Base-by-base conservation (phyloP, 352 stramenopile genomes). In the Globisporangium parvum region DNA sequence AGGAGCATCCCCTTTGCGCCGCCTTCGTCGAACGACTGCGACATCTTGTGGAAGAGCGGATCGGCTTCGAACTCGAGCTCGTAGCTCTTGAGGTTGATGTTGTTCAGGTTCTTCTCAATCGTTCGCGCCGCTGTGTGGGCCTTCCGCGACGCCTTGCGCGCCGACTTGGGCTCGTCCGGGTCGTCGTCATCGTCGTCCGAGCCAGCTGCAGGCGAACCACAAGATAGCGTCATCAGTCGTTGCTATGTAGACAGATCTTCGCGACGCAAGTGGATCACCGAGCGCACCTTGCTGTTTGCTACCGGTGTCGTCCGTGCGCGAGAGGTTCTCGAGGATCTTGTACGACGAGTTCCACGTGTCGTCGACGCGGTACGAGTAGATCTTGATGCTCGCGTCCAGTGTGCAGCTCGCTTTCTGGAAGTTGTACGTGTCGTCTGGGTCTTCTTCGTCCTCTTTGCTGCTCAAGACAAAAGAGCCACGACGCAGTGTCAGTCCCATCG, bases 361-460 rank as follows among this genome's bases (percentile, higher is more conserved):
- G 65, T 99, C 97, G 33, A 99, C 97, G 54, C 97, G 91, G 68
- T 98, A 98, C 39, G 93, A 98, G 71, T 99, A 99, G 60, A 99
- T 99, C 71, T 99, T 99, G 24, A 99, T 94, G 62, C 87, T 98
- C 2, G 97, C 96, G 66, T 99, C 96, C n/a, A 99, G 66, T 18
- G 96, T 98, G 68, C 96, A 99, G 58, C 86, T 98, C 26, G 97
- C 97, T 57, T 98, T 98, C 62, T 98, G 96, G 65, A 99, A 99
- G 66, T 99, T 99, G 54, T 87, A 93, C 54, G 83, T 91, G 23
- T 82, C 70, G 33, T 85, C 59, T 3, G 61, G 55, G 33, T 71
- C 62, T 47, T 72, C 74, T 21, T 70, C 70, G 18, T 80, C 55
- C 18, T 55, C 59, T 41, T 62, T 65, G 41, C 59, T 62, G 20